Percentiles rank a stretch among this genome's conserved stretches.
Conservation (phyloP, 805 yeast species). For the Ogataea pini region DNA sequence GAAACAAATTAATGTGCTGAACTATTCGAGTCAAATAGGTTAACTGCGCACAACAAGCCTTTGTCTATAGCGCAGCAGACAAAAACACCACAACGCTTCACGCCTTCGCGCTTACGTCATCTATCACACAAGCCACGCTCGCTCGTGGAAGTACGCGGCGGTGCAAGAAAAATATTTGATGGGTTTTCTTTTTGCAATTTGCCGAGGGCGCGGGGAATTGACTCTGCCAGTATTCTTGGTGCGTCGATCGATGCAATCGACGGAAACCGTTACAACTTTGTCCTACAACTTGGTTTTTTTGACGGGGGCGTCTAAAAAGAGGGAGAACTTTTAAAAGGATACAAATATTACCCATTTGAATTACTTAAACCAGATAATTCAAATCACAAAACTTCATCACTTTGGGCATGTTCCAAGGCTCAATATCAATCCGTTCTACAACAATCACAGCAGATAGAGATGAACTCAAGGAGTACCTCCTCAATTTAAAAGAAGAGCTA, state of each 20-base stretch:
- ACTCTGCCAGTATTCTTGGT: neutral
- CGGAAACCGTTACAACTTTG: no score
- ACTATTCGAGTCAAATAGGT: neutral
- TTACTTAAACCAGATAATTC: no score
- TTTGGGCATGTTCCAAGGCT: constrained; percentile 24
- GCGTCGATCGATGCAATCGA: neutral
- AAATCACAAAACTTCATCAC: no score
- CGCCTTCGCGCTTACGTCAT: constrained; percentile 1
- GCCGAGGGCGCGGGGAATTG: neutral
- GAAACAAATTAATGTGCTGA: neutral
- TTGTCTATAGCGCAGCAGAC: constrained; percentile 3
- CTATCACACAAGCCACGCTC: neutral
- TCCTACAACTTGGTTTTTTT: no score
- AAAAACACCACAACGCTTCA: constrained; percentile 1
- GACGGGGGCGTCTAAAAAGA: constrained; percentile 10
- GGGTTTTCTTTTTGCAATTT: neutral
- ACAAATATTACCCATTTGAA: no score
- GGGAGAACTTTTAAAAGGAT: neutral
- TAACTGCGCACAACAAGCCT: neutral
- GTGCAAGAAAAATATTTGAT: neutral
- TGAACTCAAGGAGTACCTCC: constrained; percentile 16
- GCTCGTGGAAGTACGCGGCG: neutral
- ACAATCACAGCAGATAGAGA: constrained; percentile 13
- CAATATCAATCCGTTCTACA: constrained; percentile 17
- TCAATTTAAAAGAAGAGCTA: constrained; percentile 16